Conservation (phyloP, 2,329 filamentous ascomycete species). For the Pestalotiopsis sp. region DNA sequence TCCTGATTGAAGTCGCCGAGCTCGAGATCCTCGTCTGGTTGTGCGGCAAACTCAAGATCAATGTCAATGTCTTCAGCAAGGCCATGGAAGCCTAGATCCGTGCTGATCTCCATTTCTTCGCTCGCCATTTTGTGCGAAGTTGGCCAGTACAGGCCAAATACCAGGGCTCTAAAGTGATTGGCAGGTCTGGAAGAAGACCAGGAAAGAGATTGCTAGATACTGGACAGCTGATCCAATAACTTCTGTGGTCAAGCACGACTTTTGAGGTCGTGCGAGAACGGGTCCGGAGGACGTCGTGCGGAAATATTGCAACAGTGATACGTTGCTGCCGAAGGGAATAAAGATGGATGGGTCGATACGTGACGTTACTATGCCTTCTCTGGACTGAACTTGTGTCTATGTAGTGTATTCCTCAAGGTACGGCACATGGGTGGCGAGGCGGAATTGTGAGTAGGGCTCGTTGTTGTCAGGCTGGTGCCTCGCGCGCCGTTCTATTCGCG, state of each 20-base stretch:
- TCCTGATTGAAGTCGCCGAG: conserved; percentile 32
- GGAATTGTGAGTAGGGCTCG: neutral
- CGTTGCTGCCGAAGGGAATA: neutral
- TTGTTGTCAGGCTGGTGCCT: neutral
- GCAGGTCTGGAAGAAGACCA: neutral
- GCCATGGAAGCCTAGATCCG: conserved; percentile 30
- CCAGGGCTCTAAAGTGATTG: neutral
- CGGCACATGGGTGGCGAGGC: conserved; percentile 1
- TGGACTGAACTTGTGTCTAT: neutral
- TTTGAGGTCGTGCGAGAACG: neutral
- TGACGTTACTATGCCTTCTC: neutral
- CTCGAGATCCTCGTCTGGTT: conserved; percentile 34
- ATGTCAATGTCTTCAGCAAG: conserved; percentile 36
- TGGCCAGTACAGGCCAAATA: neutral
- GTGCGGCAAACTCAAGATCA: conserved; percentile 34
- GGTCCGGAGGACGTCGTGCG: neutral
- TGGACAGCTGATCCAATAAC: neutral
- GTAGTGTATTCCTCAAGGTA: neutral
- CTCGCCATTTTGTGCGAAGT: conserved; percentile 27
- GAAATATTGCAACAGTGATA: neutral
- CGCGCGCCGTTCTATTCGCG: neutral
- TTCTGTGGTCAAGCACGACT: neutral
- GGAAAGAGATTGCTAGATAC: neutral
- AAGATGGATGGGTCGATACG: neutral
- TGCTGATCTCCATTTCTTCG: conserved; percentile 36